These are phyloP conservation scores for Plenodomus biglobosus DNA, from an alignment of 2,329 filamentous ascomycete genomes.

Conservation along the genomic window DNA sequence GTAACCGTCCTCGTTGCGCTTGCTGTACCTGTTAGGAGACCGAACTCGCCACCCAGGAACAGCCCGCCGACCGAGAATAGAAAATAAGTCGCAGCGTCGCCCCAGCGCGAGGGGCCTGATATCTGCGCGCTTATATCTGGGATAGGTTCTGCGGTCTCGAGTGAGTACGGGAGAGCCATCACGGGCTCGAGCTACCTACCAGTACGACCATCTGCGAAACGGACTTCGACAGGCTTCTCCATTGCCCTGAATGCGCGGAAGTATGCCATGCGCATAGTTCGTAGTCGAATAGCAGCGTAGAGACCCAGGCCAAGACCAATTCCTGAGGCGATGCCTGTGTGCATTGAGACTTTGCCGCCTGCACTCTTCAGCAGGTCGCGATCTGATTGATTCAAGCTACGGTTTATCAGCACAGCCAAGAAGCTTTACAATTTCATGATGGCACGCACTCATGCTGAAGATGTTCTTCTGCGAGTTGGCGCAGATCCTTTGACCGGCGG, in stretches of 20 bases:
- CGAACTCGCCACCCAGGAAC: slow-evolving; percentile 65
- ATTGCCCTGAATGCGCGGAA: slow-evolving; percentile 63
- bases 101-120: slow-evolving; percentile 56
- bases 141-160: slow-evolving; percentile 52
- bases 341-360: slow-evolving; percentile 56
- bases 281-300: slow-evolving; percentile 56
- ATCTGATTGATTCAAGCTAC: slow-evolving; percentile 56
- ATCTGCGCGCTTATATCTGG: slow-evolving; percentile 63
- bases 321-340: slow-evolving; percentile 61
- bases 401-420: slow-evolving; percentile 2
- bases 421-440: background rate
- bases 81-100: slow-evolving; percentile 64
- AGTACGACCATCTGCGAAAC: slow-evolving; percentile 62
- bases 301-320: slow-evolving; percentile 62
- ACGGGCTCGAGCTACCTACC: slow-evolving; percentile 49
- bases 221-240: slow-evolving; percentile 63
- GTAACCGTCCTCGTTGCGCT: slow-evolving; percentile 57
- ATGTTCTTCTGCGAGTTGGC: slow-evolving; percentile 36
- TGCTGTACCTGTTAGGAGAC: slow-evolving; percentile 59
- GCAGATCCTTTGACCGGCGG: slow-evolving; percentile 30
- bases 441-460: slow-evolving; percentile 37
- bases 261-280: slow-evolving; percentile 58
- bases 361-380: slow-evolving; percentile 60
- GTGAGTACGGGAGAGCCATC: background rate
- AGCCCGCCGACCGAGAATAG: slow-evolving; percentile 64